Evolutionary conservation across 1,284 basidiomycete species (phyloP), one percentile per base, ranked within the genome.

Genomic region (Retiboletus flavoniger): DNA sequence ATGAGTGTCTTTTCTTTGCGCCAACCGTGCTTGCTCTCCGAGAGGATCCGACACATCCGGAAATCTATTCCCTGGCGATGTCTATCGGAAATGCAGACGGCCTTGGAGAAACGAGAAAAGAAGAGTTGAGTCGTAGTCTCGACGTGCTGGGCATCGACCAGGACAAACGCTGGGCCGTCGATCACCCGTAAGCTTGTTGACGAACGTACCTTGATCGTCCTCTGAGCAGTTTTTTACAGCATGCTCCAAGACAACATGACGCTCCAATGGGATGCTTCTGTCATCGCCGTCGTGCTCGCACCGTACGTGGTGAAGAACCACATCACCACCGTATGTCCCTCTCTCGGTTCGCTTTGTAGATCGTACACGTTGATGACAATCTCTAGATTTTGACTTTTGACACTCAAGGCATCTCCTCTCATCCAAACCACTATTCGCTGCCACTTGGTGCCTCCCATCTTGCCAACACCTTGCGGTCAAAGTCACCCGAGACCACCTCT

Each of bases 321-420:
- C 17, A 91, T 92, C 41, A 79, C 81, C 41, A 81, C 81, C 0
- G 91, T 92, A 58, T 53, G 84, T 53, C 24, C 32, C n/a, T 44
- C 31, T 35, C 19, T 52, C 29, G 32, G 50, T 14, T 42, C 49
- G n/a, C 29, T 26, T 34, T 38, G 19, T 31, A 46, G 32, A 47
- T 46, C 50, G 46, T 26, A 47, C 38, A 31, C 17, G 54, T 32
- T 48, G 24, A 50, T 39, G 17, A 24, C 35, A 41, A 39, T 49
- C 35, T 50, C 7, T 65, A 96, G 91, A 85, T 99, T 51, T 75
- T 99, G 53, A 98, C 96, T 0, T 99, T 99, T 64, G 96, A 99
- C 73, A 59, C 72, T 0, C 60, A 69, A 4, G 96, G 97, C 1
- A 78, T 99, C 5, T 95, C 94, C 8, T 78, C 76, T 0, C 96